Evolutionary conservation across 306 rosid species (phyloP), one percentile per base, ranked within the genome.

Genomic region (Prunus fruticosa): DNA sequence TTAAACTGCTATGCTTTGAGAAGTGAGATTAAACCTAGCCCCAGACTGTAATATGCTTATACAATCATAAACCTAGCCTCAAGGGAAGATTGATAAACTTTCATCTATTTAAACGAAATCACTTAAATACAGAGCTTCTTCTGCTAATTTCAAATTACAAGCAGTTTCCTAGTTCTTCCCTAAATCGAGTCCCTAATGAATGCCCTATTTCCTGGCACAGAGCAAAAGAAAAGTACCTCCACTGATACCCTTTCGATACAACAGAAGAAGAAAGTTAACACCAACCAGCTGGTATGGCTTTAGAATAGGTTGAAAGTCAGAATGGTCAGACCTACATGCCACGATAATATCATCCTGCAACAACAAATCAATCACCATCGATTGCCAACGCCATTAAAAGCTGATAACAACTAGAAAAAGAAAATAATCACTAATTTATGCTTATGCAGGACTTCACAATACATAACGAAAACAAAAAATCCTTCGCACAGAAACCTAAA

Each of bases 211-310:
- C 62, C 52, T 47, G 15, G 52, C 12, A 84, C 28, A 23, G 56
- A 60, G 61, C 54, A 20, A 60, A 69, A 76, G 6, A 51, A 2
- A 43, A 25, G 63, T 89, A 92, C 98, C 98, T 92, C 98, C 98
- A 66, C 91, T 97, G 67, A 95, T 86, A n/a, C 92, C 82, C 90
- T 92, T 95, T 61, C 86, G 86, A 88, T 92, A 85, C 84, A 95
- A 75, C 74, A 95, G 85, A 64, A 95, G 96, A 86, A 95, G 88
- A 85, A 95, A 92, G 78, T 95, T 95, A 71, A 95, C 97, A 64
- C 98, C 97, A 82, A 95, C 98, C 78, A 95, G 83, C 77, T 95
- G 97, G 73, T 95, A 95, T 25, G 91, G 93, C 88, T 95, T 95
- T 49, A 95, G 96, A 72, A 90, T 78, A 69, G 97, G 98, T 82